Evolutionary conservation across 2,329 filamentous ascomycete genomes (phyloP).

Genomic region (Macrophomina tecta): DNA sequence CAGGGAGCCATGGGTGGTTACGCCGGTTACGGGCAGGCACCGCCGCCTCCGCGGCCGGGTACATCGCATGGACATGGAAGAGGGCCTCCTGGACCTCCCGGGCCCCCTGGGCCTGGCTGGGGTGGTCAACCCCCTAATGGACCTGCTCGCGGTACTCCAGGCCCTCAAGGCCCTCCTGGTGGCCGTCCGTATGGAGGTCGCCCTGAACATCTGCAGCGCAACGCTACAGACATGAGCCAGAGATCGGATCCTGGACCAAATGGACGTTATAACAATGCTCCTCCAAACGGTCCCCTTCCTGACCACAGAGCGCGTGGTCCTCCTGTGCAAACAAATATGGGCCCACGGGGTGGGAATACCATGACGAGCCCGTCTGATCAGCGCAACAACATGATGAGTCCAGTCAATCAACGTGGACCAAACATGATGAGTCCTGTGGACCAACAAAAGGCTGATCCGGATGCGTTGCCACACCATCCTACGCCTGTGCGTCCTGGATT

Average conservation of each 20-base stretch:
- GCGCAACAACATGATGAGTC: constrained; percentile 5
- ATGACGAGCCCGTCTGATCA: neutral
- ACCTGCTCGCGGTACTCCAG: constrained; percentile 24
- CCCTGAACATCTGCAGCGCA: constrained; percentile 41
- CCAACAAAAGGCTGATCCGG: neutral
- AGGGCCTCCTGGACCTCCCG: constrained; percentile 4
- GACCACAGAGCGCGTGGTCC: constrained; percentile 28
- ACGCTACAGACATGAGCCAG: constrained; percentile 37
- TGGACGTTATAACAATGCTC: constrained; percentile 16
- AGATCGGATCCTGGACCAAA: constrained; percentile 21
- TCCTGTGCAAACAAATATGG: constrained; percentile 14
- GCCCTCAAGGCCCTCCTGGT: constrained; percentile 28
- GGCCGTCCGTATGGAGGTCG: constrained; percentile 31
- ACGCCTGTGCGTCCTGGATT: constrained; percentile 35
- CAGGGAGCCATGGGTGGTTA: constrained; percentile 28
- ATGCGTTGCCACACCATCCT: constrained; percentile 33
- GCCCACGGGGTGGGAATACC: neutral
- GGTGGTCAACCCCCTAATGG: constrained; percentile 9
- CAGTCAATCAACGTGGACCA: neutral
- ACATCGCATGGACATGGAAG: constrained; percentile 13
- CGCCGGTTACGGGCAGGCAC: constrained; percentile 38
- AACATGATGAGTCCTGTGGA: constrained; percentile 18
- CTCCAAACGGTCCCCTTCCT: constrained; percentile 24
- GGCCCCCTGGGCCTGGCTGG: constrained; percentile 16
- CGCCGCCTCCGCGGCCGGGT: constrained; percentile 8